Base-by-base conservation (phyloP, 345 rosid genomes). In the Acer saccharum region DNA sequence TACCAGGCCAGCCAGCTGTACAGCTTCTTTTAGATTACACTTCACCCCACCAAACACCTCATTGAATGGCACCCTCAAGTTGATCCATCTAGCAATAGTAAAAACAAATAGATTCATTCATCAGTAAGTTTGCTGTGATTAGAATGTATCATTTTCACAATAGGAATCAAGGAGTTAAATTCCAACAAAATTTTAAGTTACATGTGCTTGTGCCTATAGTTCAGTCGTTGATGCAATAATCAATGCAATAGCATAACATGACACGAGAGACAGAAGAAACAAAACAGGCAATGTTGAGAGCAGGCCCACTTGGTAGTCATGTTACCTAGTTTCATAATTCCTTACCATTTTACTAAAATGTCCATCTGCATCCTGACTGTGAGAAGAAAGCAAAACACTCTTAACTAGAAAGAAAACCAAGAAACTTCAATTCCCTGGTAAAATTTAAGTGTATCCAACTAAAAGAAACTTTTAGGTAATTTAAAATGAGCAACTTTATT, bases 1-100 rank as follows among this genome's bases (percentile, higher is more conserved):
- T n/a, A 73, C 84, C 54, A 88, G 79, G 46, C 91, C 89, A 0
- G 89, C 89, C 80, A 79, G 70, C 81, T 84, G 76, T 9, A 84
- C 88, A 14, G 91, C 91, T 81, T 84, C 89, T 68, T 83, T 88
- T 41, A 86, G 74, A 64, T 86, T 88, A 83, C 89, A 86, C 73
- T 79, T 82, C 57, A 54, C 65, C 2, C 81, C 81, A 10, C 88
- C 89, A 55, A 81, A 88, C 52, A 81, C 86, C 81, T 88, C 89
- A 57, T 69, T 68, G 78, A 86, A 88, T 0, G 91, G 91, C 55
- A 86, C 91, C 77, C 78, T 88, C 44, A 88, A 82, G 84, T 88
- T 88, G 75, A 88, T 88, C 91, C 91, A 88, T 79, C 89, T 88
- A 50, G 76, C 64, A 80, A 50, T 29, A 27, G 68, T 50, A 2